Evolutionary conservation across 2,329 filamentous ascomycete genomes (phyloP).

Genomic region (Colletotrichum sp.): DNA sequence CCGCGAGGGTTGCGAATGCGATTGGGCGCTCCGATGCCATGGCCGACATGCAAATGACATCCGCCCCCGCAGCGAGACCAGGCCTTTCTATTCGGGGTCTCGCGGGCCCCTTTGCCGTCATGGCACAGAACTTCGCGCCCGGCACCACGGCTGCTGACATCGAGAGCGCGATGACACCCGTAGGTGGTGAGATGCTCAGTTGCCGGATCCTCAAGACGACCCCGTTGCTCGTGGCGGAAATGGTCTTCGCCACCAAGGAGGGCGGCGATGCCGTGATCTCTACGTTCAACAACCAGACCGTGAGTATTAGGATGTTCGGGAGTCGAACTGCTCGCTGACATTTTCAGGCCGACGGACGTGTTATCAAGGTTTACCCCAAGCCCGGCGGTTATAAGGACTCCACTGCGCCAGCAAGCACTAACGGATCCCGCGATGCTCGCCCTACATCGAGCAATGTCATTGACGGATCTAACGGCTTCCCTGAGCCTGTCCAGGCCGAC

Average conservation of each 20-base stretch:
- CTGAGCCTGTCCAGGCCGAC: conserved; percentile 50
- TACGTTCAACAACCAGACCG: conserved; percentile 80
- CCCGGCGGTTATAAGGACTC: conserved; percentile 44
- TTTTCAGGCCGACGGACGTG: conserved; percentile 71
- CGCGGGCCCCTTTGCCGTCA: conserved; percentile 72
- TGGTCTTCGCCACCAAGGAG: conserved; percentile 74
- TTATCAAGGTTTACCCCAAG: conserved; percentile 77
- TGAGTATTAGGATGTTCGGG: conserved; percentile 41
- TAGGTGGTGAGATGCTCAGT: conserved; percentile 71
- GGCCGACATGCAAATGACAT: conserved; percentile 28
- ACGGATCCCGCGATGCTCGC: conserved; percentile 32
- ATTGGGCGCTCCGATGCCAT: conserved; percentile 43
- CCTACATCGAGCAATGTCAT: conserved; percentile 45
- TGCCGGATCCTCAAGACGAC: conserved; percentile 71
- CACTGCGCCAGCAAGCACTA: conserved; percentile 30
- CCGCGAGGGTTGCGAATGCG: conserved; percentile 49
- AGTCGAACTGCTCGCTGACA: not conserved
- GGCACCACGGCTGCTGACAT: conserved; percentile 85
- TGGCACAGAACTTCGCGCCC: conserved; percentile 82
- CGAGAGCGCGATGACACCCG: conserved; percentile 78
- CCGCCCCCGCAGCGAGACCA: conserved; percentile 23
- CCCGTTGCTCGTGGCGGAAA: conserved; percentile 79
- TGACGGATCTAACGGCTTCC: conserved; percentile 60
- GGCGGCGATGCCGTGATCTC: conserved; percentile 77
- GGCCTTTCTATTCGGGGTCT: conserved; percentile 77